Evolutionary conservation across 1,139 yeast genomes (phyloP).

Genomic region (Yamadazyma dendronema): DNA sequence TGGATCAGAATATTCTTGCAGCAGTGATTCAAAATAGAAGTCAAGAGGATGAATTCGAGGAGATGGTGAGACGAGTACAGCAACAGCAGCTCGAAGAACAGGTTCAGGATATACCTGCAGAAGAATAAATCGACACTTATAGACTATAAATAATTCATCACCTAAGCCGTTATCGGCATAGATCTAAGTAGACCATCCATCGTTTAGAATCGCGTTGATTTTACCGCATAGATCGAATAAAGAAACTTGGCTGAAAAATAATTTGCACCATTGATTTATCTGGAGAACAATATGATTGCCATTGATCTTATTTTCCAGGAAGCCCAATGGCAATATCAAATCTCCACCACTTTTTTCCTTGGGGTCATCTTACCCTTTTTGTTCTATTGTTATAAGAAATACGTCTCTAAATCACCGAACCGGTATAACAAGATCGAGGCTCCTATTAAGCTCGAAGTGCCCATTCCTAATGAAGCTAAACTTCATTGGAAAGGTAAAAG

Average conservation of each 20-base stretch:
- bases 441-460: constrained; percentile 50
- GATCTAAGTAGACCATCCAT: neutral
- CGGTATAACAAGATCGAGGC: constrained; percentile 44
- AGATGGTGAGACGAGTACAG: constrained; percentile 23
- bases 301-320: constrained; percentile 43
- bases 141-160: neutral
- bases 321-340: constrained; percentile 50
- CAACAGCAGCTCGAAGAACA: constrained; percentile 5
- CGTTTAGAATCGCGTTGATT: neutral
- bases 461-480: constrained; percentile 78
- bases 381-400: constrained; percentile 37
- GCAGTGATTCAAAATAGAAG: constrained; percentile 33
- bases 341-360: constrained; percentile 45
- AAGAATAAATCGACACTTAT: constrained; percentile 6
- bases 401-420: constrained; percentile 40
- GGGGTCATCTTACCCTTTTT: constrained; percentile 41
- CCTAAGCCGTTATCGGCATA: neutral
- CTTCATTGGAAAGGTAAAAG: constrained; percentile 93
- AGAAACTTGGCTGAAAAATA: constrained; percentile 3
- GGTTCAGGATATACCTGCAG: constrained; percentile 12
- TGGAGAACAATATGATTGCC: constrained; percentile 30
- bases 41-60: constrained; percentile 27
- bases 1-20: constrained; percentile 41
- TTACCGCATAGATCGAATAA: neutral
- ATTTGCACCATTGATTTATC: too few relatives aligned